Percentiles rank a stretch among this genome's conserved stretches.
phyloP scores from a whole-genome alignment of 1,284 basidiomycete genomes.

The Mixia osmundae region DNA sequence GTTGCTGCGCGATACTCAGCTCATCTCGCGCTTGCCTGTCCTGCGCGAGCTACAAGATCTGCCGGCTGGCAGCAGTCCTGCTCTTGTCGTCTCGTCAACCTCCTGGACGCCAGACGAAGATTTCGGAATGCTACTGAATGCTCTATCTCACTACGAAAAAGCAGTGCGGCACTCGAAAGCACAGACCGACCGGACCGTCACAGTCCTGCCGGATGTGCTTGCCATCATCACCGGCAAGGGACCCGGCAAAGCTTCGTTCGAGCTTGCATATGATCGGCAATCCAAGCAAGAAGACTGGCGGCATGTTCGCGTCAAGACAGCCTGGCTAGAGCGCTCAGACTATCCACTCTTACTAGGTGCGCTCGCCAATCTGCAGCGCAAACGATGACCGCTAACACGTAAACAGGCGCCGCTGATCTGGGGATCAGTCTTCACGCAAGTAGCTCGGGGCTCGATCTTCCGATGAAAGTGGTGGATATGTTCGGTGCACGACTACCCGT shows the following conservation, averaged over 20 bases:
- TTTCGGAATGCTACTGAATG: slow-evolving; percentile 56
- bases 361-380: slow-evolving; percentile 4
- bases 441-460: slow-evolving; percentile 73
- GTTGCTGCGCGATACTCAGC: no score
- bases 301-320: slow-evolving; percentile 47
- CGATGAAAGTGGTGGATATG: slow-evolving; percentile 99
- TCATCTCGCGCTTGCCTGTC: slow-evolving; percentile 32
- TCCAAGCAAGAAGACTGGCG: slow-evolving; percentile 38
- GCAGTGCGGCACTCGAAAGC: slow-evolving; percentile 27
- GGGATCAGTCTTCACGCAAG: slow-evolving; percentile 78
- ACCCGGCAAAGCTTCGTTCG: slow-evolving; percentile 46
- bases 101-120: slow-evolving; percentile 98
- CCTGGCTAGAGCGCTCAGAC: slow-evolving; percentile 73
- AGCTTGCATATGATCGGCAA: slow-evolving; percentile 34
- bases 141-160: slow-evolving; percentile 44
- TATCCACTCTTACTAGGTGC: slow-evolving; percentile 61
- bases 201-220: slow-evolving; percentile 45
- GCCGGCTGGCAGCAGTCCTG: slow-evolving; percentile 22
- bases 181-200: slow-evolving; percentile 36
- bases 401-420: slow-evolving; percentile 60
- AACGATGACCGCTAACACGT: background rate
- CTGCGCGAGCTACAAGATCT: slow-evolving; percentile 15
- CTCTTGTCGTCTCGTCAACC: slow-evolving; percentile 71
- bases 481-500: slow-evolving; percentile 89
- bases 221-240: slow-evolving; percentile 86